These are phyloP conservation scores for Chrysanthemum makinoi DNA, from an alignment of 129 eudicot species.

Conservation along the genomic window DNA sequence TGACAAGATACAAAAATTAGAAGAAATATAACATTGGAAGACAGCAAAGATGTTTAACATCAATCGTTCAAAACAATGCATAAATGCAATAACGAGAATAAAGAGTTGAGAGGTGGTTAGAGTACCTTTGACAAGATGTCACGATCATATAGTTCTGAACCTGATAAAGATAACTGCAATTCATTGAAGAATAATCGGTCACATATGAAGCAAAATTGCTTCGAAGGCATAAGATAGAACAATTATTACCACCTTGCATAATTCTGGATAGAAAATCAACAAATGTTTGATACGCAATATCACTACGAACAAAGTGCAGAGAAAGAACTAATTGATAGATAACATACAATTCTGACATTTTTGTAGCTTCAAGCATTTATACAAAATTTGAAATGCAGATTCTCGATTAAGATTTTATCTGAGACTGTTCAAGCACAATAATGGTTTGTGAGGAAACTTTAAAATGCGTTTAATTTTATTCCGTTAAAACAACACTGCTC, in stretches of 20 bases:
- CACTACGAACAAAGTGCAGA: constrained; percentile 12
- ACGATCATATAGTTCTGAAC: constrained; percentile 69
- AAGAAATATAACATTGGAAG: neutral
- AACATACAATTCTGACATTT: neutral
- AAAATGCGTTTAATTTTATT: neutral
- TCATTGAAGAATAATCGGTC: constrained; percentile 18
- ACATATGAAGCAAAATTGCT: constrained; percentile 10
- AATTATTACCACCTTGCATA: constrained; percentile 15
- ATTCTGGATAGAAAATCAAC: neutral
- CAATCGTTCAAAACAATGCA: too few relatives aligned
- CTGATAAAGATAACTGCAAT: constrained; percentile 83
- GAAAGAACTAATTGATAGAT: neutral
- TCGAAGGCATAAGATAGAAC: constrained; percentile 2
- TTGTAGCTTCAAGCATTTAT: neutral
- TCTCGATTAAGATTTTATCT: neutral
- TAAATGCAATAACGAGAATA: neutral
- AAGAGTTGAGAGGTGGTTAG: neutral
- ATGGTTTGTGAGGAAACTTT: neutral
- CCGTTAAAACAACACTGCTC: neutral
- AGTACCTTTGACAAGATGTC: constrained; percentile 89
- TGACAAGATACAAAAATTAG: too few relatives aligned
- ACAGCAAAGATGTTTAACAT: neutral
- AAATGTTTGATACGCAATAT: constrained; percentile 4
- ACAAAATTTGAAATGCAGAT: constrained; percentile 4
- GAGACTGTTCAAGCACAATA: neutral